Percentiles rank a stretch among this genome's conserved stretches.
These are phyloP conservation scores for Heliamphora pulchella DNA, from an alignment of 179 eudicot species.

Conservation along the genomic window DNA sequence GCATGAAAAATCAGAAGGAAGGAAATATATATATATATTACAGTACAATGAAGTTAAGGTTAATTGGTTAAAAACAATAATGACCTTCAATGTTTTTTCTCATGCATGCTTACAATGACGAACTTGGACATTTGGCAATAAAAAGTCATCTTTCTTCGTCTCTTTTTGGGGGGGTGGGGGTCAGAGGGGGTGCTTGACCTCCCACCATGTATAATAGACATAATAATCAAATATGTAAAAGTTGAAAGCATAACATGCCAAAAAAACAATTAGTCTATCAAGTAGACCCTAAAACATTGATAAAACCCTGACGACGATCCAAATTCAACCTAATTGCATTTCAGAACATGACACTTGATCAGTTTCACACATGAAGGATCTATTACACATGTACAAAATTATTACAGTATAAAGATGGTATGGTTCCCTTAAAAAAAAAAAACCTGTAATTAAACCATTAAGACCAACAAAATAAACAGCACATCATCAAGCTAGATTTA, in stretches of 20 bases:
- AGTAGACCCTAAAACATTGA: neutral
- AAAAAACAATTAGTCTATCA: neutral
- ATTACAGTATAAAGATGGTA: slow-evolving; percentile 40
- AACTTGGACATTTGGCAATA: too few relatives aligned
- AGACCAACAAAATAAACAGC: slow-evolving; percentile 28
- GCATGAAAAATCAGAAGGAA: too few relatives aligned
- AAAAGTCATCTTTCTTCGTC: too few relatives aligned
- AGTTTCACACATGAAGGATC: slow-evolving; percentile 23
- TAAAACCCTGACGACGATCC: neutral
- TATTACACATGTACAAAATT: slow-evolving; percentile 57
- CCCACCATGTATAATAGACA: neutral
- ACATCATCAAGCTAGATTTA: slow-evolving; percentile 32
- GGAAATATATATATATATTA: too few relatives aligned
- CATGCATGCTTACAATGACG: too few relatives aligned
- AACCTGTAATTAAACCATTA: slow-evolving; percentile 36
- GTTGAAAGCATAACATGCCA: neutral
- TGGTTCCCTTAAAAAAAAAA: slow-evolving; percentile 29
- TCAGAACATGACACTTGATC: slow-evolving; percentile 18
- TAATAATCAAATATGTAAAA: neutral
- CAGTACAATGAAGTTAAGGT: too few relatives aligned
- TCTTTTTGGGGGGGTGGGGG: neutral
- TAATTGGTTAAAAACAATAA: too few relatives aligned
- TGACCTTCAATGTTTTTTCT: too few relatives aligned
- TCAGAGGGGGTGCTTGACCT: neutral
- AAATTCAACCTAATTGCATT: slow-evolving; percentile 13